A percentile compares a stretch with the other conserved stretches of the same genome.
These are phyloP conservation scores for Termitomyces sp. DNA, from an alignment of 768 basidiomycete genomes.

Conservation along the genomic window DNA sequence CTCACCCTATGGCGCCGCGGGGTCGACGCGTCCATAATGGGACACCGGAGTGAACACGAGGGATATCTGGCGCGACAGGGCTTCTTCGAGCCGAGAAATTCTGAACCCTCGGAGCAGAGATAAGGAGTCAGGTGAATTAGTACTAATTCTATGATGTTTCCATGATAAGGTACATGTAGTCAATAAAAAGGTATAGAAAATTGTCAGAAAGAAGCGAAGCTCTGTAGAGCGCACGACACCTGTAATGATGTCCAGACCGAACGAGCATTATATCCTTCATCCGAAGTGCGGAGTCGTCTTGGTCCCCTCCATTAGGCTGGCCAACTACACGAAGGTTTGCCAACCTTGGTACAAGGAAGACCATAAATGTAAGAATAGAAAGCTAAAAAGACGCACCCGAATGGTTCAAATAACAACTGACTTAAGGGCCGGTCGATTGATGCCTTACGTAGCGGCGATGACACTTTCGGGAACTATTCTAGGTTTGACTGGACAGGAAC, in stretches of 20 bases:
- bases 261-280: slow-evolving; percentile 74
- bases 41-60: slow-evolving; percentile 45
- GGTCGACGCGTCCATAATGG: slow-evolving; percentile 46
- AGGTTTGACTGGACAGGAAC: slow-evolving; percentile 14
- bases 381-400: slow-evolving; percentile 5
- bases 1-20: slow-evolving; percentile 50
- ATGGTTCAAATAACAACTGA: slow-evolving; percentile 24
- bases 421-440: slow-evolving; percentile 34
- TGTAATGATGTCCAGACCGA: slow-evolving; percentile 21
- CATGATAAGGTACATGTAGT: slow-evolving; percentile 11
- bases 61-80: slow-evolving; percentile 40
- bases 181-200: slow-evolving; percentile 16
- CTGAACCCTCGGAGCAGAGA: not conserved
- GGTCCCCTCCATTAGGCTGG: slow-evolving; percentile 79
- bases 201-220: slow-evolving; percentile 62
- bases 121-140: slow-evolving; percentile 4
- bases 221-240: slow-evolving; percentile 24
- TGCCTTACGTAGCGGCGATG: slow-evolving; percentile 15
- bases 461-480: slow-evolving; percentile 10
- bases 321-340: slow-evolving; percentile 41
- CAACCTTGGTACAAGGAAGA: slow-evolving; percentile 72
- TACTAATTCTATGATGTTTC: slow-evolving; percentile 6
- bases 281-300: slow-evolving; percentile 42
- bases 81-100: slow-evolving; percentile 33
- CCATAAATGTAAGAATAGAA: slow-evolving; percentile 24